Evolutionary conservation across 805 yeast species (phyloP), one percentile per base, ranked within the genome.

Genomic region (Peterozyma xylosa): DNA sequence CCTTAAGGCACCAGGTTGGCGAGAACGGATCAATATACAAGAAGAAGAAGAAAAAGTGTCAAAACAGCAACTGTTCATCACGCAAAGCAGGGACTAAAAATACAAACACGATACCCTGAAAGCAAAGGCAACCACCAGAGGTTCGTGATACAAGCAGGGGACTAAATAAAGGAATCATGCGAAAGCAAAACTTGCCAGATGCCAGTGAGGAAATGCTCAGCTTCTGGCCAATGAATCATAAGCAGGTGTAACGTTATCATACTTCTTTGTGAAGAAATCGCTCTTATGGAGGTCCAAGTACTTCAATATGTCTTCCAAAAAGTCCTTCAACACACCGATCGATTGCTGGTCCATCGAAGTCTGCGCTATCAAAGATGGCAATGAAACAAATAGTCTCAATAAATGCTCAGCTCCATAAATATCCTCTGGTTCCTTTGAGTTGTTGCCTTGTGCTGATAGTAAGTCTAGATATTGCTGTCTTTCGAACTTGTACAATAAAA

Each of bases 331-430:
- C 14, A 73, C 72, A 6, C 67, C 68, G 5, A 83, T 64, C 43
- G 89, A 78, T 46, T 80, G 82, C n/a, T 74, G 70, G 53, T 89
- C 96, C 89, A 89, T 85, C 9, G 80, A 66, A 1, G 96, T 80
- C 49, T 80, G 82, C 0, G 87, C 74, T 43, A 90, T 73, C n/a
- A 89, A 64, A 10, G 88, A 93, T 0, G 99, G 98, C 37, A 93
- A 63, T 1, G 86, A 70, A 13, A 86, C 82, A 50, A 89, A 68
- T 45, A 91, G 63, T 50, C 99, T 69, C 47, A 91, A 63, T 33
- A 93, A 64, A 61, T 90, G 97, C 53, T 86, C 90, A 1, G 82
- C 71, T 0, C 96, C 96, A 55, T 90, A 91, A 0, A 82, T 58
- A 2, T 72, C 68, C n/a, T 59, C 53, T 29, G 60, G 50, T 35